These are phyloP conservation scores for Phialocephala subalpina DNA, from an alignment of 2,329 filamentous ascomycete species.

Conservation along the genomic window DNA sequence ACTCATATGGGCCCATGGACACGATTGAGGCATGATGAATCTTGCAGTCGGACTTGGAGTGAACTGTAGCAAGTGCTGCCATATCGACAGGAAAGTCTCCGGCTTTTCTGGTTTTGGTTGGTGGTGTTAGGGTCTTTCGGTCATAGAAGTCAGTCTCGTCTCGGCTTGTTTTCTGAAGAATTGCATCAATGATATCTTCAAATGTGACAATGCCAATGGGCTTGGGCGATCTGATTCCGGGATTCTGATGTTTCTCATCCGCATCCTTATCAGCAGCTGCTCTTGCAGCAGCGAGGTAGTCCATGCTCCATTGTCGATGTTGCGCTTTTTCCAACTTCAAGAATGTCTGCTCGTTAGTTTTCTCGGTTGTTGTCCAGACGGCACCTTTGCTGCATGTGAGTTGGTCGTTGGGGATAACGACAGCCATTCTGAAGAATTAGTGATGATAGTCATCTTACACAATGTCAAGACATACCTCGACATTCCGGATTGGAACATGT, in stretches of 20 bases:
- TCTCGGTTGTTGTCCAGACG: conserved; percentile 29
- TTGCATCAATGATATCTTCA: conserved; percentile 39
- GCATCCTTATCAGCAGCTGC: conserved; percentile 17
- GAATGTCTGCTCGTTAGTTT: conserved; percentile 20
- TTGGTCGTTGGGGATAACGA: conserved; percentile 30
- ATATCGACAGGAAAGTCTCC: conserved; percentile 24
- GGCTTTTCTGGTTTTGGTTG: conserved; percentile 32
- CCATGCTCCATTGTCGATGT: conserved; percentile 26
- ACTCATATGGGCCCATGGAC: conserved; percentile 15
- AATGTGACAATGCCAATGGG: conserved; percentile 42
- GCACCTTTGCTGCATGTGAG: not conserved
- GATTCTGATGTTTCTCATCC: conserved; percentile 16
- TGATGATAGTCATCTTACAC: not conserved
- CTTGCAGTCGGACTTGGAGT: not conserved
- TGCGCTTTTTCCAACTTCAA: conserved; percentile 20
- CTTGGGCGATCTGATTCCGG: conserved; percentile 32
- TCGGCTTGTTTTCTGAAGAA: conserved; percentile 37
- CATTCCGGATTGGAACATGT: conserved; percentile 41
- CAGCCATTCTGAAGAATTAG: conserved; percentile 36
- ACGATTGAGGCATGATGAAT: not conserved
- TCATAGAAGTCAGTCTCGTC: conserved; percentile 40
- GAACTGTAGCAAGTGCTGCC: not conserved
- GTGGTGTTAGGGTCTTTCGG: conserved; percentile 23
- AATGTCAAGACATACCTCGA: conserved; percentile 31
- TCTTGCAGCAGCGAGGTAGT: conserved; percentile 31